Evolutionary conservation across 2,329 filamentous ascomycete genomes (phyloP).

Genomic region (Blumeriella jaapii): DNA sequence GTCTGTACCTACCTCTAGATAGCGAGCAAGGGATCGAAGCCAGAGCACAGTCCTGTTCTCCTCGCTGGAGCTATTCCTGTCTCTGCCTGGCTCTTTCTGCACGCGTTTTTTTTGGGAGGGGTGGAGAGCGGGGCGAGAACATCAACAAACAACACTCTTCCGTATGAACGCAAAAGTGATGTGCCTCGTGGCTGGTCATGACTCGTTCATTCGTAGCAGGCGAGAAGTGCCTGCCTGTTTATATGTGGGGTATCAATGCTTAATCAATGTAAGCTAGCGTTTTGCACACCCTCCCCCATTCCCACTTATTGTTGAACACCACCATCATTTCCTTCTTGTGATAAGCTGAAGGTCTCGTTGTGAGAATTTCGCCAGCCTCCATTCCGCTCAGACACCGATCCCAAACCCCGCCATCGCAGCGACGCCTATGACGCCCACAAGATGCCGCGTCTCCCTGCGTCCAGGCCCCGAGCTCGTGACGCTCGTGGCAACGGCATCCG

Average conservation of each 20-base stretch:
- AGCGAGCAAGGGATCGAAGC: too few relatives aligned
- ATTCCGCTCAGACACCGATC: conserved; percentile 1
- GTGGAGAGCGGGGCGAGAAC: neutral
- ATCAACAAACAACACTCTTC: neutral
- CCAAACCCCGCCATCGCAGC: conserved; percentile 1
- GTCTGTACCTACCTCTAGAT: too few relatives aligned
- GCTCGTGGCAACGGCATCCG: conserved; percentile 21
- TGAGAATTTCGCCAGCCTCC: neutral
- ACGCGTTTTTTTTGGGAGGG: too few relatives aligned
- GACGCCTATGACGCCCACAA: conserved; percentile 2
- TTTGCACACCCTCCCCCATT: too few relatives aligned
- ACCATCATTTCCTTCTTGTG: too few relatives aligned
- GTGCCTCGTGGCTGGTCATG: neutral
- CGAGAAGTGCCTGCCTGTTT: neutral
- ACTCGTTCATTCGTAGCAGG: neutral
- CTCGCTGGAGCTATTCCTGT: too few relatives aligned
- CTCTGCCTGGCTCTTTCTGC: too few relatives aligned
- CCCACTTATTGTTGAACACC: too few relatives aligned
- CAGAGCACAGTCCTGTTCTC: too few relatives aligned
- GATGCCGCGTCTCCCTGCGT: neutral
- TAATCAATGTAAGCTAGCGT: too few relatives aligned
- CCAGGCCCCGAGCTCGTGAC: conserved; percentile 4
- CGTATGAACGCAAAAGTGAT: neutral
- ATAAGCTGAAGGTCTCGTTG: too few relatives aligned
- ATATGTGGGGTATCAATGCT: too few relatives aligned